A percentile compares a stretch with the other conserved stretches of the same genome.
These are phyloP conservation scores for Euphrasia arctica DNA, from an alignment of 305 asterid species.

Conservation along the genomic window DNA sequence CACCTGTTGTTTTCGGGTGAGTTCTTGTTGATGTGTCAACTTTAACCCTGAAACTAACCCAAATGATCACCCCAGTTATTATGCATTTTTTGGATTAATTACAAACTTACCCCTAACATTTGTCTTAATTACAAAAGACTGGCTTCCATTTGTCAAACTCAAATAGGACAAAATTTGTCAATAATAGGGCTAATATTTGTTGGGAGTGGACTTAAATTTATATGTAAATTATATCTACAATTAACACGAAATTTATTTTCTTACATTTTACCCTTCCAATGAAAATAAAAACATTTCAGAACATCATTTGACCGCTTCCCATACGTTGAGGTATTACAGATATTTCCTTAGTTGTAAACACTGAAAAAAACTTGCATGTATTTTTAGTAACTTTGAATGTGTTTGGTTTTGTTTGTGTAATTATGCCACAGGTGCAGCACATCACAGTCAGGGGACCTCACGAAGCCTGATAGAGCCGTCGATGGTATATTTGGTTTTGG, in stretches of 20 bases:
- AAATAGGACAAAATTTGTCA: no score
- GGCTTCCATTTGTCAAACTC: no score
- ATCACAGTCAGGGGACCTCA: conserved; percentile 78
- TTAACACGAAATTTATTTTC: no score
- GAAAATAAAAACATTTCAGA: no score
- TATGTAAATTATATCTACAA: no score
- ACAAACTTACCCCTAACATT: not conserved
- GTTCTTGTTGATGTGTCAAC: conserved; percentile 20
- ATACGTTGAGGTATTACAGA: no score
- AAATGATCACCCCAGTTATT: not conserved
- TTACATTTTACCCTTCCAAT: no score
- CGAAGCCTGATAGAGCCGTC: conserved; percentile 87
- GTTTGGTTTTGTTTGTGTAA: not conserved
- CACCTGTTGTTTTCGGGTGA: conserved; percentile 87
- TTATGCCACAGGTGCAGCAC: conserved; percentile 83
- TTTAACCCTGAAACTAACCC: not conserved
- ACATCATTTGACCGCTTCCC: no score
- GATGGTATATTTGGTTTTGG: conserved; percentile 98
- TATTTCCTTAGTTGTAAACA: not conserved
- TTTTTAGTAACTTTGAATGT: not conserved
- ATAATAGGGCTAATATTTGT: no score
- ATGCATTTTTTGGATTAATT: not conserved
- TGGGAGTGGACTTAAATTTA: no score
- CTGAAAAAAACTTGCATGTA: not conserved
- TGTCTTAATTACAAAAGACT: not conserved